phyloP scores from a whole-genome alignment of 1,284 basidiomycete species.

The Papiliotrema terrestris region DNA sequence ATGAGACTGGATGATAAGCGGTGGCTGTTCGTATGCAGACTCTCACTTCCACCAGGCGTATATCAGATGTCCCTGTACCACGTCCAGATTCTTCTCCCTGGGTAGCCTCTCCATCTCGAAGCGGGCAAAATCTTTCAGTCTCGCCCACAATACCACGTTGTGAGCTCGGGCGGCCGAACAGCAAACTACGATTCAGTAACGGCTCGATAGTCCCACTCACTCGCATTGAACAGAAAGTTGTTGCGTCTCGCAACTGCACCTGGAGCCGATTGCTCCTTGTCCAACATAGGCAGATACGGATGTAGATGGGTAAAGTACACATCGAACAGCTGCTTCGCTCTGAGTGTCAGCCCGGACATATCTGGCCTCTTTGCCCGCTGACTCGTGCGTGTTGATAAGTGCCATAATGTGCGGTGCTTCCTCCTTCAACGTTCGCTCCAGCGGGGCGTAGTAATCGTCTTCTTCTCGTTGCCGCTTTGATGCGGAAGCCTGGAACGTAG shows the following conservation, averaged over 20 bases:
- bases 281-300: slow-evolving; percentile 32
- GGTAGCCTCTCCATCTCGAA: slow-evolving; percentile 35
- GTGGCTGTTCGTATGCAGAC: background rate
- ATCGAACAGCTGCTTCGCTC: slow-evolving; percentile 32
- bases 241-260: slow-evolving; percentile 26
- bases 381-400: slow-evolving; percentile 21
- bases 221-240: slow-evolving; percentile 39
- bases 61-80: slow-evolving; percentile 32
- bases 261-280: slow-evolving; percentile 20
- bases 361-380: slow-evolving; percentile 1
- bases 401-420: slow-evolving; percentile 29
- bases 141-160: slow-evolving; percentile 30
- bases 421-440: slow-evolving; percentile 16
- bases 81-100: slow-evolving; percentile 36
- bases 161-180: slow-evolving; percentile 29
- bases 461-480: background rate
- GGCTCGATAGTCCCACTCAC: slow-evolving; percentile 12
- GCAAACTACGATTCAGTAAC: slow-evolving; percentile 19
- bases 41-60: slow-evolving; percentile 31
- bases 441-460: slow-evolving; percentile 22
- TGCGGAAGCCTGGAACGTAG: background rate
- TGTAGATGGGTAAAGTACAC: slow-evolving; percentile 29
- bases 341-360: slow-evolving; percentile 7
- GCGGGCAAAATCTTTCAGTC: slow-evolving; percentile 29
- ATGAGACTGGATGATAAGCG: slow-evolving; percentile 17